Evolutionary conservation across 2,329 filamentous ascomycete genomes (phyloP).

Genomic region (Helotiales sp.): DNA sequence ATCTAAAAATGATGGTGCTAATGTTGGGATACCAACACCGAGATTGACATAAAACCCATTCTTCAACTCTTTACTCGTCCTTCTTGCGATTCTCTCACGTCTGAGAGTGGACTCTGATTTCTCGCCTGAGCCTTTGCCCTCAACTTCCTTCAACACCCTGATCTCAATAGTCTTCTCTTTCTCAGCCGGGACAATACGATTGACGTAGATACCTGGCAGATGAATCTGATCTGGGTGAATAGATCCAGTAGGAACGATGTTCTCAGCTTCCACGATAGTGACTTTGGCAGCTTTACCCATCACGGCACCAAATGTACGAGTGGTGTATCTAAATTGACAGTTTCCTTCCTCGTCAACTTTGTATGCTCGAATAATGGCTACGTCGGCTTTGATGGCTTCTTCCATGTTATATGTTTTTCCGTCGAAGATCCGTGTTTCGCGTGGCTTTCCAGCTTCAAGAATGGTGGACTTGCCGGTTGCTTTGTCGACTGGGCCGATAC

Average conservation of each 20-base stretch:
- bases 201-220: conserved; percentile 79
- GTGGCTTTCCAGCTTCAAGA: conserved; percentile 61
- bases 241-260: conserved; percentile 74
- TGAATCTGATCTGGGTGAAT: conserved; percentile 75
- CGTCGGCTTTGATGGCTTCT: conserved; percentile 72
- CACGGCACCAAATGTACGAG: conserved; percentile 71
- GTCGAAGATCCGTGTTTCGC: conserved; percentile 72
- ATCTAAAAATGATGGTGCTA: conserved; percentile 77
- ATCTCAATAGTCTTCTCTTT: conserved; percentile 72
- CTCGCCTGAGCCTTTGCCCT: conserved; percentile 22
- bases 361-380: conserved; percentile 74
- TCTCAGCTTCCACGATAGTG: conserved; percentile 82
- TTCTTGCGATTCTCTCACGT: conserved; percentile 70
- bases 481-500: conserved; percentile 56
- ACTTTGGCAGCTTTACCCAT: conserved; percentile 80
- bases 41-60: conserved; percentile 77
- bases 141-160: conserved; percentile 54
- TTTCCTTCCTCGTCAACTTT: conserved; percentile 78
- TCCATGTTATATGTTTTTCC: conserved; percentile 77
- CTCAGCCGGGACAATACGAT: conserved; percentile 75
- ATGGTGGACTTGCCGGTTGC: conserved; percentile 39
- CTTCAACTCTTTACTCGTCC: conserved; percentile 79
- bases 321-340: conserved; percentile 77
- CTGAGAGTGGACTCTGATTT: conserved; percentile 51
- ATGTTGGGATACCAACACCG: conserved; percentile 80